phyloP scores from a whole-genome alignment of 2,329 filamentous ascomycete species.

The Rugonectria rugulosa region DNA sequence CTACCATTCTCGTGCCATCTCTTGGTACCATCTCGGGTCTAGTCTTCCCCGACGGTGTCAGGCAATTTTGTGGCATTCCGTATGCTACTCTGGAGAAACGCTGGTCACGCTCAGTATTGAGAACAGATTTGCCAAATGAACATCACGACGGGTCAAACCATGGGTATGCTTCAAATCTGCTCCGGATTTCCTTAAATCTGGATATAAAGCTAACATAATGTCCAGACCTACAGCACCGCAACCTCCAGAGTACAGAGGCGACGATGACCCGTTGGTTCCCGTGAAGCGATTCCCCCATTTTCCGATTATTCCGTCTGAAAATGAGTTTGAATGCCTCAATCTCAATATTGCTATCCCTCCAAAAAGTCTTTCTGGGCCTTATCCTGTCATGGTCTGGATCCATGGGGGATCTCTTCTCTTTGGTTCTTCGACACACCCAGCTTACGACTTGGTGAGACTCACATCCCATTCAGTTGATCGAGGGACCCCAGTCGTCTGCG shows the following conservation, averaged over 20 bases:
- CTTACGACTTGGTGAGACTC: constrained; percentile 23
- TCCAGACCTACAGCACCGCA: constrained; percentile 23
- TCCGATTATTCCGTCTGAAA: constrained; percentile 14
- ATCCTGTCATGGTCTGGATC: constrained; percentile 25
- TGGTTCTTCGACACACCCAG: constrained; percentile 15
- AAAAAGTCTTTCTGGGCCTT: not conserved
- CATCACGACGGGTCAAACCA: constrained; percentile 24
- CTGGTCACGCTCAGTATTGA: constrained; percentile 24
- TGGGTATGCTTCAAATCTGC: constrained; percentile 10
- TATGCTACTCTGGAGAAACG: constrained; percentile 24
- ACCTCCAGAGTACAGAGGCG: constrained; percentile 22
- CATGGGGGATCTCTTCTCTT: constrained; percentile 25
- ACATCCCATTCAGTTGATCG: constrained; percentile 15
- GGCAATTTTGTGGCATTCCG: constrained; percentile 26
- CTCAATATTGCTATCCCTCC: constrained; percentile 22
- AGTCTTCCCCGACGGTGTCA: constrained; percentile 12
- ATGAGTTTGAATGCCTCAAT: constrained; percentile 24
- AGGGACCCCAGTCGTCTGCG: constrained; percentile 11
- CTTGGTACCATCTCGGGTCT: constrained; percentile 12
- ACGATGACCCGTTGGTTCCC: constrained; percentile 9
- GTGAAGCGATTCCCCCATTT: constrained; percentile 16
- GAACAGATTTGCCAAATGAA: constrained; percentile 2
- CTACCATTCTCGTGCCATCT: not conserved
- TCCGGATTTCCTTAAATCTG: too few relatives aligned
- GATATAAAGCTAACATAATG: not conserved